Evolutionary conservation across 75 land plant species (phyloP).

Genomic region (Isoetes taiwanensis): DNA sequence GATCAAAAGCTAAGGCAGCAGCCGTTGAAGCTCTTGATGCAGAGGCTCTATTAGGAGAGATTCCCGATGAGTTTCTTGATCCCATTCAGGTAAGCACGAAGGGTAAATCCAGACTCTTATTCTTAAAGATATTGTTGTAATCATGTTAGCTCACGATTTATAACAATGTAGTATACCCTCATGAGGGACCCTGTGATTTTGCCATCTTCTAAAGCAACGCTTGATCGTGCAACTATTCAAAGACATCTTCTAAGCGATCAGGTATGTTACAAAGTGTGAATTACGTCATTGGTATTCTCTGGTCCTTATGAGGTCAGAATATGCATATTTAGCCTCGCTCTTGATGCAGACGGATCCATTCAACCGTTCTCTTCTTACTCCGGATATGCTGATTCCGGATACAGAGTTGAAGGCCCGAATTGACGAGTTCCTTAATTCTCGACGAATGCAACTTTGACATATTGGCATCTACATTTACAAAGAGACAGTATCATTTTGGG

Average conservation of each 20-base stretch:
- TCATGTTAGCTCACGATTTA: no score
- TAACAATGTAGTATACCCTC: conserved; percentile 94
- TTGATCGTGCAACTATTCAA: conserved; percentile 78
- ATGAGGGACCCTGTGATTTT: conserved; percentile 97
- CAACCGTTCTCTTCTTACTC: conserved; percentile 84
- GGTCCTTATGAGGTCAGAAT: no score
- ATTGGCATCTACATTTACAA: no score
- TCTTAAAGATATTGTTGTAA: no score
- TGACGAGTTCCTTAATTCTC: no score
- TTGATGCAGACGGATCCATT: conserved; percentile 99
- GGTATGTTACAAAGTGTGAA: no score
- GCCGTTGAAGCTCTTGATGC: conserved; percentile 76
- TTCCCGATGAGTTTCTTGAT: conserved; percentile 95
- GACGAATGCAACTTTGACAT: no score
- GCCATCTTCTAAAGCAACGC: conserved; percentile 74
- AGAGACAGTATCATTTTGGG: no score
- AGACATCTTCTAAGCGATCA: conserved; percentile 92
- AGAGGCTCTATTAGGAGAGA: conserved; percentile 89
- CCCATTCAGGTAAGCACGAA: no score
- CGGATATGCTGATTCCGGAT: conserved; percentile 86
- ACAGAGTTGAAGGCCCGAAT: conserved; percentile 59
- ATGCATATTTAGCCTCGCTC: no score
- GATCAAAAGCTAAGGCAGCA: conserved; percentile 59
- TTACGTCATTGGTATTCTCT: no score
- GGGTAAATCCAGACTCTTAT: no score